A percentile compares a stretch with the other conserved stretches of the same genome.
Conservation (phyloP, 306 rosid genomes). For the Vigna mungo region DNA sequence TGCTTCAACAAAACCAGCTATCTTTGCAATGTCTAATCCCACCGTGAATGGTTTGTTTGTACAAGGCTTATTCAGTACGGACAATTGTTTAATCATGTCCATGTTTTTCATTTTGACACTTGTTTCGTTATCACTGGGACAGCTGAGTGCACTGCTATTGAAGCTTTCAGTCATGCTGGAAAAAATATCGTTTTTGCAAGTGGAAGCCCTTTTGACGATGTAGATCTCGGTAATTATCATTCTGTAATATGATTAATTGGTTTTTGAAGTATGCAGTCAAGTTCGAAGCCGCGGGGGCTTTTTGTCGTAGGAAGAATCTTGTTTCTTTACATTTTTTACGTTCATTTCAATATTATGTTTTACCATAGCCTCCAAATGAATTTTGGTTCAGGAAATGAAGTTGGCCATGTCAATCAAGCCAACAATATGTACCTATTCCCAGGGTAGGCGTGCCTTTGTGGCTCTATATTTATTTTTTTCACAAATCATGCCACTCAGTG, state of each 20-base stretch:
- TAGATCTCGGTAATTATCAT: conserved; percentile 66
- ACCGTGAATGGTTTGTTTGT: conserved; percentile 81
- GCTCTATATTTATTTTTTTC: conserved; percentile 6
- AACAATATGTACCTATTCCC: conserved; percentile 95
- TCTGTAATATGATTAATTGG: conserved; percentile 35
- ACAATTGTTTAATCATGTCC: conserved; percentile 38
- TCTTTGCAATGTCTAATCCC: conserved; percentile 96
- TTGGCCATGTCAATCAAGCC: conserved; percentile 96
- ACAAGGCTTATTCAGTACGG: conserved; percentile 43
- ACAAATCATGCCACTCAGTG: background rate
- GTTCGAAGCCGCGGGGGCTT: conserved; percentile 34
- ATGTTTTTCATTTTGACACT: conserved; percentile 29
- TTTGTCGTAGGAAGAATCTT: conserved; percentile 29
- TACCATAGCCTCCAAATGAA: conserved; percentile 27
- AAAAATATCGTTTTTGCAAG: conserved; percentile 82
- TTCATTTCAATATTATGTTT: conserved; percentile 32
- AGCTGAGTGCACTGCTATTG: conserved; percentile 94
- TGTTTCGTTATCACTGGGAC: conserved; percentile 42
- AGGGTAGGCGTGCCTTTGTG: conserved; percentile 63
- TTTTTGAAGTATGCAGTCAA: conserved; percentile 27
- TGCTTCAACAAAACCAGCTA: conserved; percentile 83
- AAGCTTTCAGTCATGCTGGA: conserved; percentile 86
- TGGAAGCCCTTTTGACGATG: conserved; percentile 90
- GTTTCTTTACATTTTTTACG: conserved; percentile 32
- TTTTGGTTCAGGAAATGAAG: conserved; percentile 66